Evolutionary conservation across 352 stramenopile species (phyloP).

Genomic region (Phytophthora niederhauseri): DNA sequence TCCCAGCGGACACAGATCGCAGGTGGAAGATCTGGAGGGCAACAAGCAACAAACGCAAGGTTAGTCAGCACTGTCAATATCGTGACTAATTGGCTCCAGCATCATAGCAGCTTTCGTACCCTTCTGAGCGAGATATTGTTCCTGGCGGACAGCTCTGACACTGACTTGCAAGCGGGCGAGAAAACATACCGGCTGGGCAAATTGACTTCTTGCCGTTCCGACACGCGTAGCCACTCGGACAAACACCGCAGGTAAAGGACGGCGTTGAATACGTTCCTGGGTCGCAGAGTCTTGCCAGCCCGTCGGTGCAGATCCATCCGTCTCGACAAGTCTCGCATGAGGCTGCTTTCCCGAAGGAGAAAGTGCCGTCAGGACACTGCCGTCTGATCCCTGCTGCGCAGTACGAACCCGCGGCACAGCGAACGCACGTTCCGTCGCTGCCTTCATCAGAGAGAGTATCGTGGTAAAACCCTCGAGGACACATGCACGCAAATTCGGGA

Average conservation of each 20-base stretch:
- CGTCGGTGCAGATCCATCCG: constrained; percentile 67
- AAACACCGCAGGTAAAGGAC: constrained; percentile 43
- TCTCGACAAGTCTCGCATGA: constrained; percentile 60
- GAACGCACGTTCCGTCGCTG: constrained; percentile 38
- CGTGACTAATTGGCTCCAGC: neutral
- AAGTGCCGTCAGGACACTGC: constrained; percentile 47
- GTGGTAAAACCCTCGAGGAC: constrained; percentile 63
- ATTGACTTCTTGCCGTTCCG: constrained; percentile 59
- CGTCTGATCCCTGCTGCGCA: constrained; percentile 62
- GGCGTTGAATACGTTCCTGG: constrained; percentile 57
- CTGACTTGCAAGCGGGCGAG: constrained; percentile 42
- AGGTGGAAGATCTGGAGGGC: constrained; percentile 39
- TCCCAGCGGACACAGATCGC: constrained; percentile 46
- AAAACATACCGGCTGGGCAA: constrained; percentile 56
- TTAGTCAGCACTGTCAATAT: neutral
- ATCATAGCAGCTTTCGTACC: constrained; percentile 31
- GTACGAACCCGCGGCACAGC: constrained; percentile 64
- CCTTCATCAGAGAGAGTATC: constrained; percentile 21
- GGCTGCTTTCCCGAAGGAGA: constrained; percentile 65
- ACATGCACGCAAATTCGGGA: constrained; percentile 57
- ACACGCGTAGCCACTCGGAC: constrained; percentile 57
- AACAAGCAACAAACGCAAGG: constrained; percentile 7
- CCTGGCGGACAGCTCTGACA: constrained; percentile 65
- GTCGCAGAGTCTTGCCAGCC: constrained; percentile 55
- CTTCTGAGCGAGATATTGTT: constrained; percentile 50